Conservation (phyloP, 1,139 yeast genomes). For the Magnusiomyces tetraspermus region DNA sequence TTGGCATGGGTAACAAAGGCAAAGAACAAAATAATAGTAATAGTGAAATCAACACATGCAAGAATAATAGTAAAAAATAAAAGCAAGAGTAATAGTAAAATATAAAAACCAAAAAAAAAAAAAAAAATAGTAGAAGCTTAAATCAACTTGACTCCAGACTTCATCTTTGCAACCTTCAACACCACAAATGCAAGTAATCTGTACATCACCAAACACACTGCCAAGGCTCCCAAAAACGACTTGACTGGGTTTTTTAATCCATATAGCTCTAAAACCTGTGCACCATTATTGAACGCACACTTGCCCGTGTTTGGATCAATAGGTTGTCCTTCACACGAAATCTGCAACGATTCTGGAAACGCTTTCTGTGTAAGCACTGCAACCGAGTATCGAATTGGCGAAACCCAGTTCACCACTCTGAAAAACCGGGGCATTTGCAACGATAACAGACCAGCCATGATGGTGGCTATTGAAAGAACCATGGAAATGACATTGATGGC, state of each 20-base stretch:
- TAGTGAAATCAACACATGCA: too few relatives aligned
- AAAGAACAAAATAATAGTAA: too few relatives aligned
- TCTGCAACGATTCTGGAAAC: slow-evolving; percentile 33
- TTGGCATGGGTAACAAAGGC: too few relatives aligned
- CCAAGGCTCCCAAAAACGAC: slow-evolving; percentile 27
- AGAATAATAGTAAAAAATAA: too few relatives aligned
- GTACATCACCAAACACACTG: slow-evolving; percentile 31
- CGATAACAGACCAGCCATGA: slow-evolving; percentile 86
- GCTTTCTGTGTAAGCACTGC: slow-evolving; percentile 45
- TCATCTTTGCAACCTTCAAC: slow-evolving; percentile 17
- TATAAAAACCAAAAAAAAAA: too few relatives aligned
- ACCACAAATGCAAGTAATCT: slow-evolving; percentile 32
- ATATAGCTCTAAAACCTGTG: slow-evolving; percentile 41
- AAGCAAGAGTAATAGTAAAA: too few relatives aligned
- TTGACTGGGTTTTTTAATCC: slow-evolving; percentile 32
- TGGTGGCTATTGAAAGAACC: slow-evolving; percentile 55
- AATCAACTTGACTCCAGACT: neutral
- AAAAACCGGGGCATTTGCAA: slow-evolving; percentile 61
- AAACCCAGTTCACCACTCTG: slow-evolving; percentile 59
- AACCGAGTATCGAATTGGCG: slow-evolving; percentile 64
- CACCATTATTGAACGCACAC: slow-evolving; percentile 43
- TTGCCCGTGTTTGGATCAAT: slow-evolving; percentile 25
- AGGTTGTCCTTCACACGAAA: slow-evolving; percentile 37
- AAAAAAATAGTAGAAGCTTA: too few relatives aligned
- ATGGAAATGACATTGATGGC: slow-evolving; percentile 65